Conservation (phyloP, 495 filamentous ascomycete genomes). For the Penicillium crystallinum region DNA sequence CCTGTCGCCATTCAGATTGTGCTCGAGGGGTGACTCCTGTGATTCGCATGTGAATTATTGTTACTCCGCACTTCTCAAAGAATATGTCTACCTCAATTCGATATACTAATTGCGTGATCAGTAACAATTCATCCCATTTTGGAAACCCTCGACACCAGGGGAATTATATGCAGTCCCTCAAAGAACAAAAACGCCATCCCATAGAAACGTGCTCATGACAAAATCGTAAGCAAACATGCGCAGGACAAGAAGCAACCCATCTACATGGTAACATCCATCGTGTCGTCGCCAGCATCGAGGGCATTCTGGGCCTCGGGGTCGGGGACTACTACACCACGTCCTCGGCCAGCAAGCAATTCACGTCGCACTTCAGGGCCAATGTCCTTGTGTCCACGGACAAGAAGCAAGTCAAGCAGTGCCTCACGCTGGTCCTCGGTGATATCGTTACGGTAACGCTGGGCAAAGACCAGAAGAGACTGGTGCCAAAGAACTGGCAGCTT, state of each 20-base stretch:
- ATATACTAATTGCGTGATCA: not conserved
- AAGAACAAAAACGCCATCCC: constrained; percentile 29
- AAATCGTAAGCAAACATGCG: constrained; percentile 26
- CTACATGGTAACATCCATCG: constrained; percentile 60
- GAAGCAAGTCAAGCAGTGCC: constrained; percentile 81
- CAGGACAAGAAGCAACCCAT: constrained; percentile 23
- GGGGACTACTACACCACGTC: constrained; percentile 70
- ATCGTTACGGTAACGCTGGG: constrained; percentile 88
- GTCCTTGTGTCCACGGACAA: constrained; percentile 77
- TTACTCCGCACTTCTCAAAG: not conserved
- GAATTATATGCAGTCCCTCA: constrained; percentile 28
- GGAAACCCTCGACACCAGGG: constrained; percentile 19
- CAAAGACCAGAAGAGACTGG: constrained; percentile 82
- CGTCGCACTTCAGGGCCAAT: constrained; percentile 90
- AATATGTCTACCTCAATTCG: not conserved
- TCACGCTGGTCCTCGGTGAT: constrained; percentile 92
- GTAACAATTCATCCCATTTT: constrained; percentile 7
- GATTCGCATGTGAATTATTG: not conserved
- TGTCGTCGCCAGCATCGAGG: constrained; percentile 75
- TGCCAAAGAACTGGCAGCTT: constrained; percentile 87
- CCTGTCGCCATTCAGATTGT: not conserved
- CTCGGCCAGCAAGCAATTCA: constrained; percentile 84
- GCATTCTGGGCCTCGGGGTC: constrained; percentile 49
- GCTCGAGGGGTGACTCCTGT: constrained; percentile 2
- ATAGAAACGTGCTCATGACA: constrained; percentile 32